Conservation (phyloP, 805 yeast species). For the Teunomyces pallodes region DNA sequence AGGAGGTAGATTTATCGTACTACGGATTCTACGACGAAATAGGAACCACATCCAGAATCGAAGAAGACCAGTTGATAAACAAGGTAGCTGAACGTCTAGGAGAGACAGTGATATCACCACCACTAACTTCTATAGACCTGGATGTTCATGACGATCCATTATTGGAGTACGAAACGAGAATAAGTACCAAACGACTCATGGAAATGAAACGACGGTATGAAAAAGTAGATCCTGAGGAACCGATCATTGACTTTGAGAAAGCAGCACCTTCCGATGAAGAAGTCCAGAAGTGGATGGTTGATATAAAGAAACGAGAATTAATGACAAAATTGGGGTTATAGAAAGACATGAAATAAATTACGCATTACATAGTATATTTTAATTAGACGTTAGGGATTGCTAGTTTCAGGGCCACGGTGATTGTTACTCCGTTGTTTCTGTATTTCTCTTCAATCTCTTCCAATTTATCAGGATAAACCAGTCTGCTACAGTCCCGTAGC, state of each 20-base stretch:
- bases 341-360: neutral
- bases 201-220: constrained; percentile 5
- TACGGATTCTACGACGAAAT: constrained; percentile 42
- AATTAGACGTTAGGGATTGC: neutral
- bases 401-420: constrained; percentile 6
- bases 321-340: constrained; percentile 28
- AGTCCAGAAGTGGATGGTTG: constrained; percentile 47
- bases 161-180: constrained; percentile 25
- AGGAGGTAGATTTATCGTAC: constrained; percentile 33
- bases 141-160: constrained; percentile 15
- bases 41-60: neutral
- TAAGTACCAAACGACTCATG: constrained; percentile 18
- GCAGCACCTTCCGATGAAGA: constrained; percentile 34
- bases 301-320: constrained; percentile 42
- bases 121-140: neutral
- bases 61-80: constrained; percentile 8
- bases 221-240: constrained; percentile 6
- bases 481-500: constrained; percentile 50
- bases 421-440: constrained; percentile 29
- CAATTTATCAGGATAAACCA: constrained; percentile 50
- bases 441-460: constrained; percentile 34
- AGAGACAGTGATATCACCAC: constrained; percentile 1
- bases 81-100: constrained; percentile 12
- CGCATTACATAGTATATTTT: neutral
- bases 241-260: constrained; percentile 19